Percentiles rank a stretch among this genome's conserved stretches.
phyloP scores from a whole-genome alignment of 495 filamentous ascomycete species.

The Podospora comata region DNA sequence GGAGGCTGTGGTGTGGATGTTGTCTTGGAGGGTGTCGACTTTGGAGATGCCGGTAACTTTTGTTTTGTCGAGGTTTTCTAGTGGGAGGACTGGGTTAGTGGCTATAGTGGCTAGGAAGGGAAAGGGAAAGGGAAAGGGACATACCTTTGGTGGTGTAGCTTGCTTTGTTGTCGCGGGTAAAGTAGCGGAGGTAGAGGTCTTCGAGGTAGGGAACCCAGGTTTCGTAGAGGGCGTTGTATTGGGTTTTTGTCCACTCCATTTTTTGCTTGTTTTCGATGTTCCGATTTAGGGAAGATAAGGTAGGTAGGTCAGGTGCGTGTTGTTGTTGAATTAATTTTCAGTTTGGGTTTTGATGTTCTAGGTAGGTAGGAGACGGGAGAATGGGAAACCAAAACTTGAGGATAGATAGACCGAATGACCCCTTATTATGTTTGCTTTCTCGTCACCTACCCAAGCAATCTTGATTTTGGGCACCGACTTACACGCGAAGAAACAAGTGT shows the following conservation, averaged over 20 bases:
- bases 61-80: conserved; percentile 61
- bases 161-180: conserved; percentile 70
- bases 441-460: not conserved
- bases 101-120: not conserved
- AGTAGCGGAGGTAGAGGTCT: conserved; percentile 65
- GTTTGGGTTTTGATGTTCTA: too few relatives aligned
- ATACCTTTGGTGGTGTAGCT: conserved; percentile 61
- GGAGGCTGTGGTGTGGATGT: conserved; percentile 54
- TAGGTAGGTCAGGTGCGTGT: too few relatives aligned
- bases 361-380: too few relatives aligned
- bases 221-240: conserved; percentile 65
- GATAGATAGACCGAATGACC: not conserved
- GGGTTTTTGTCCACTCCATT: conserved; percentile 55
- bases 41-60: conserved; percentile 62
- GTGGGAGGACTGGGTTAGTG: not conserved
- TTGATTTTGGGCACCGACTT: not conserved
- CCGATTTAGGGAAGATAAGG: too few relatives aligned
- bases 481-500: not conserved
- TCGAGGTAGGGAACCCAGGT: conserved; percentile 74
- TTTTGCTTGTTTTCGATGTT: not conserved
- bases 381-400: not conserved
- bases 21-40: conserved; percentile 62
- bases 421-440: not conserved
- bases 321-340: too few relatives aligned
- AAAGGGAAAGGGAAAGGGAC: conserved; percentile 4